Conservation (phyloP, 129 eudicot species). For the Solidago caesia region DNA sequence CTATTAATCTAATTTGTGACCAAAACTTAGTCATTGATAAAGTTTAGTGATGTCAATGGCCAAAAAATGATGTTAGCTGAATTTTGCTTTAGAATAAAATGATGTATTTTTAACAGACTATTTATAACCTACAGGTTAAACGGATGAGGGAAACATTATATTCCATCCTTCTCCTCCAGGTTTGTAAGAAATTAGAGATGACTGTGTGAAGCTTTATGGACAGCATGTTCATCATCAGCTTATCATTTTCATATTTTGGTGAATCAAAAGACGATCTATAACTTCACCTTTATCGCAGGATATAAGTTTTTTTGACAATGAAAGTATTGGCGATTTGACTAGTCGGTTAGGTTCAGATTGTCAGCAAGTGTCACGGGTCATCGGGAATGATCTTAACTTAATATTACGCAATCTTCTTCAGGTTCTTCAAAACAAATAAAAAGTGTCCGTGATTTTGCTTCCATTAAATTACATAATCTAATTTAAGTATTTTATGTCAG, state of each 20-base stretch:
- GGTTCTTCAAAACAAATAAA: constrained; percentile 42
- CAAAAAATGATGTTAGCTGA: constrained; percentile 12
- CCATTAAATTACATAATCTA: constrained; percentile 24
- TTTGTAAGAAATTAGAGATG: constrained; percentile 28
- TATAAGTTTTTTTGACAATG: constrained; percentile 81
- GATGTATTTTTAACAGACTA: not conserved
- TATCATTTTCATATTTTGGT: constrained; percentile 4
- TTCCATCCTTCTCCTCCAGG: constrained; percentile 86
- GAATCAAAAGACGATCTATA: not conserved
- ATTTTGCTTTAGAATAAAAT: not conserved
- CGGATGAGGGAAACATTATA: constrained; percentile 89
- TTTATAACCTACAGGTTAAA: constrained; percentile 63
- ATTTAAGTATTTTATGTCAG: constrained; percentile 45
- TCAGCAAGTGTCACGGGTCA: constrained; percentile 97
- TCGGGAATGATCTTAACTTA: constrained; percentile 91
- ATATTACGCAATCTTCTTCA: constrained; percentile 87
- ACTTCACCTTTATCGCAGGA: constrained; percentile 55
- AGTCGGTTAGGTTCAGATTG: constrained; percentile 99
- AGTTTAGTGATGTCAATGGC: constrained; percentile 15
- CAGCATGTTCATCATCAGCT: constrained; percentile 14
- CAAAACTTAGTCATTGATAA: constrained; percentile 6
- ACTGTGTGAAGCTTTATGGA: not conserved
- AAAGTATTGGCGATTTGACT: constrained; percentile 94
- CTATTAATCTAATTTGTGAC: not conserved
- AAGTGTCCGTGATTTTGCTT: not conserved